phyloP scores from a whole-genome alignment of 176 grass and related monocot genomes.

The Lolium rigidum region DNA sequence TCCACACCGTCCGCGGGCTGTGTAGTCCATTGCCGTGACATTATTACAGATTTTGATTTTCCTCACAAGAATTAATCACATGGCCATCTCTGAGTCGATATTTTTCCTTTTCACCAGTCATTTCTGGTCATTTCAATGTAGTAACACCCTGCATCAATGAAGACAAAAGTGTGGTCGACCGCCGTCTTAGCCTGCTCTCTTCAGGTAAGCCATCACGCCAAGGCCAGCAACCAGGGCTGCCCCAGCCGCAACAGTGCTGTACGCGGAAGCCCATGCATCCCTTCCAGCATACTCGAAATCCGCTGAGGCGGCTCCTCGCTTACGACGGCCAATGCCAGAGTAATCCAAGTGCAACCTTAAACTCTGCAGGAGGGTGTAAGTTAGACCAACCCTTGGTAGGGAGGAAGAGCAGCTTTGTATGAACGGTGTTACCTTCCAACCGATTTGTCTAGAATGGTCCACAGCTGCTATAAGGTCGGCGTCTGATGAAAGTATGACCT shows the following conservation, averaged over 20 bases:
- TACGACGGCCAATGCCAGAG: conserved; percentile 56
- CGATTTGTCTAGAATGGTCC: conserved; percentile 85
- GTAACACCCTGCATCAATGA: conserved; percentile 34
- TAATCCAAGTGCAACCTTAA: conserved; percentile 89
- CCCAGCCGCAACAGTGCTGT: conserved; percentile 76
- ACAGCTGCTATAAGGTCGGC: conserved; percentile 84
- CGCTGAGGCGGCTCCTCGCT: conserved; percentile 44
- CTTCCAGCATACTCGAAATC: conserved; percentile 72
- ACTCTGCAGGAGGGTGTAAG: conserved; percentile 48
- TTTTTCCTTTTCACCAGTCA: not conserved
- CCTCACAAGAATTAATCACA: conserved; percentile 54
- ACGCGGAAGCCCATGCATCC: conserved; percentile 85
- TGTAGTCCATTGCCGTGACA: conserved; percentile 34
- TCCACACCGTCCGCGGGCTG: conserved; percentile 29
- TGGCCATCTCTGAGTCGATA: conserved; percentile 4
- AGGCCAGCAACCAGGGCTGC: conserved; percentile 88
- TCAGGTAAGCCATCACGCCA: conserved; percentile 95
- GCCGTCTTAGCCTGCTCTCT: conserved; percentile 41
- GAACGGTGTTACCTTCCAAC: conserved; percentile 78
- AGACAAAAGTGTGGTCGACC: not conserved
- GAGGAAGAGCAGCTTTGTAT: not conserved
- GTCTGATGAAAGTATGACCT: conserved; percentile 90
- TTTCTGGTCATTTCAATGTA: conserved; percentile 5
- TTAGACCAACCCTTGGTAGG: conserved; percentile 14
- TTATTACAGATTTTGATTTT: conserved; percentile 46